Evolutionary conservation across 1,284 basidiomycete species (phyloP).

Genomic region (Sanguinoderma infundibulare): DNA sequence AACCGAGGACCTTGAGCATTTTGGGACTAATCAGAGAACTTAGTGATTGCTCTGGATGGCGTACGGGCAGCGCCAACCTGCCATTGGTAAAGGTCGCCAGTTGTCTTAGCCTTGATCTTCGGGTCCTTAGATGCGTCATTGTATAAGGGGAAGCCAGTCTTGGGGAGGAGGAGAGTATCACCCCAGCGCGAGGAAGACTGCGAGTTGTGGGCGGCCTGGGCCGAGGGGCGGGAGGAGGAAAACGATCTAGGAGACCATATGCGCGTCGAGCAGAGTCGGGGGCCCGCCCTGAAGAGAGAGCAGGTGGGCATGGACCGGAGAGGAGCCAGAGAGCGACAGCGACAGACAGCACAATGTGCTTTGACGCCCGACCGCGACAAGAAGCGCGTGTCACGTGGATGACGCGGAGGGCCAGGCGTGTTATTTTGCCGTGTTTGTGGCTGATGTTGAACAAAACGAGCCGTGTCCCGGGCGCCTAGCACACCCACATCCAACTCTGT

Average conservation of each 20-base stretch:
- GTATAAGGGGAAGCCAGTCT: constrained; percentile 82
- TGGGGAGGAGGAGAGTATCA: constrained; percentile 83
- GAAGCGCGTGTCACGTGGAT: constrained; percentile 27
- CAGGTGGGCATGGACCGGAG: constrained; percentile 23
- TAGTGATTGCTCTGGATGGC: background rate
- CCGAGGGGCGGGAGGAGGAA: constrained; percentile 11
- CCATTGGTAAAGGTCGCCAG: constrained; percentile 82
- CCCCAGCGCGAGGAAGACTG: constrained; percentile 34
- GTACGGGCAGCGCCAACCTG: constrained; percentile 60
- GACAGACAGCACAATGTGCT: background rate
- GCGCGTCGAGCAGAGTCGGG: constrained; percentile 6
- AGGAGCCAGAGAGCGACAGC: background rate
- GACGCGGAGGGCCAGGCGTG: constrained; percentile 32
- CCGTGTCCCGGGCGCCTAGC: constrained; percentile 18
- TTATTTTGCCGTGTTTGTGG: constrained; percentile 38
- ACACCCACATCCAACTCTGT: constrained; percentile 27
- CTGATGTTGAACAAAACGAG: constrained; percentile 40
- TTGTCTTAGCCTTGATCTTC: constrained; percentile 68
- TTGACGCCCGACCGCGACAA: background rate
- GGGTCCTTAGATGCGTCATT: constrained; percentile 72
- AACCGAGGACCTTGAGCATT: constrained; percentile 72
- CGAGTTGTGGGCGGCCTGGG: constrained; percentile 34
- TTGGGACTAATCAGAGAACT: constrained; percentile 52
- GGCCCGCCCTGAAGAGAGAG: constrained; percentile 17
- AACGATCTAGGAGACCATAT: constrained; percentile 20